phyloP scores from a whole-genome alignment of 23 red algal genomes.

The Gracilaria gracilis region DNA sequence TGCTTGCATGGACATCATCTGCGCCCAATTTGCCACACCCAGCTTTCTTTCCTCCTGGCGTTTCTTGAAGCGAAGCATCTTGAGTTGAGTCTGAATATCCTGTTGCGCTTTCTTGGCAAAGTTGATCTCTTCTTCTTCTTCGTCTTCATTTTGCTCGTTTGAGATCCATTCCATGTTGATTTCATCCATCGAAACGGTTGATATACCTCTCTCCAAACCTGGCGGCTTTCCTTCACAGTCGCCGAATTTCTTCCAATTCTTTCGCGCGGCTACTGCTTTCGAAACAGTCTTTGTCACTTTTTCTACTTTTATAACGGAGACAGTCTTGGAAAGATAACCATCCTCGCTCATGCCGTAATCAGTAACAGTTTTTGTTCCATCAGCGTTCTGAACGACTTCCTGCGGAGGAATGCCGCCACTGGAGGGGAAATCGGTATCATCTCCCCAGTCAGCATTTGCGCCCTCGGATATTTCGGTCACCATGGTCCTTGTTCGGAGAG shows the following conservation, averaged over 20 bases:
- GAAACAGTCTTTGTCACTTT: slow-evolving; percentile 79
- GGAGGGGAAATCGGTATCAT: slow-evolving; percentile 67
- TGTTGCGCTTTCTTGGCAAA: slow-evolving; percentile 63
- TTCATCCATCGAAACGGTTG: slow-evolving; percentile 79
- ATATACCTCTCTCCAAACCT: slow-evolving; percentile 80
- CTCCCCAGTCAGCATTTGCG: slow-evolving; percentile 75
- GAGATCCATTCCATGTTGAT: slow-evolving; percentile 87
- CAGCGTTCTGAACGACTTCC: slow-evolving; percentile 77
- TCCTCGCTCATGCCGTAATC: slow-evolving; percentile 93
- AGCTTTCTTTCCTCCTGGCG: slow-evolving; percentile 81
- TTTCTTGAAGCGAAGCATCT: slow-evolving; percentile 80
- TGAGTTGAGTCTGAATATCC: slow-evolving; percentile 82
- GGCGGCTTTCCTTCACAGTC: slow-evolving; percentile 69
- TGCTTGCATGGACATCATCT: slow-evolving; percentile 91
- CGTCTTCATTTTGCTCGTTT: slow-evolving; percentile 59
- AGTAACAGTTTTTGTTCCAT: slow-evolving; percentile 90
- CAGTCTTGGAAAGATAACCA: slow-evolving; percentile 77
- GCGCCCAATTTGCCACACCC: slow-evolving; percentile 93
- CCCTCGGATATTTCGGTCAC: slow-evolving; percentile 19
- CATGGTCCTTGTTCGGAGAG: background rate
- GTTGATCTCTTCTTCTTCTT: slow-evolving; percentile 87
- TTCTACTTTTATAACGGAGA: slow-evolving; percentile 64
- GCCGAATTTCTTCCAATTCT: slow-evolving; percentile 93
- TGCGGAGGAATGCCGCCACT: slow-evolving; percentile 86
- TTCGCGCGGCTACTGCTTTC: slow-evolving; percentile 80